A percentile compares a stretch with the other conserved stretches of the same genome.
Evolutionary conservation across 2,329 filamentous ascomycete species (phyloP).

Genomic region (Colletotrichum brevisporum): DNA sequence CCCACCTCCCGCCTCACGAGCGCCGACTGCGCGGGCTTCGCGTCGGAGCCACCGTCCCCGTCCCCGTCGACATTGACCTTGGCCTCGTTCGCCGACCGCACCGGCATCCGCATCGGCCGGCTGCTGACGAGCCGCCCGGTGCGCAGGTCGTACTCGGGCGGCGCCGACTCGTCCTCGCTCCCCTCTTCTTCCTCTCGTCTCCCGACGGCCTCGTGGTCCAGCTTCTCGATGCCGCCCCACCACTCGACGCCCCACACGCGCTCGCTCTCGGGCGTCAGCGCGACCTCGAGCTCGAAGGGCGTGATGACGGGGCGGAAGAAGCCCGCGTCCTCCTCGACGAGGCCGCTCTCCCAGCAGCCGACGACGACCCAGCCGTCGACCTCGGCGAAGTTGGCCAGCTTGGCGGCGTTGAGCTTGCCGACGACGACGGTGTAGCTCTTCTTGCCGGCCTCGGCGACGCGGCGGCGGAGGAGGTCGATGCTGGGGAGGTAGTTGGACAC

Average conservation of each 20-base stretch:
- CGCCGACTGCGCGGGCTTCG: slow-evolving; percentile 50
- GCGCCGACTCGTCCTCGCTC: slow-evolving; percentile 78
- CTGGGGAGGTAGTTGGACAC: slow-evolving; percentile 91
- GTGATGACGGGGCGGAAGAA: slow-evolving; percentile 94
- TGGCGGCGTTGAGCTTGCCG: slow-evolving; percentile 94
- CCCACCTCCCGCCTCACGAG: slow-evolving; percentile 74
- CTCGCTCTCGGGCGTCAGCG: slow-evolving; percentile 80
- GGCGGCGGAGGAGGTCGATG: slow-evolving; percentile 78
- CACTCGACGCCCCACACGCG: slow-evolving; percentile 90
- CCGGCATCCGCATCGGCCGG: slow-evolving; percentile 76
- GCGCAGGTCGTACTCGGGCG: slow-evolving; percentile 92
- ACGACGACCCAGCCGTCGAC: slow-evolving; percentile 97
- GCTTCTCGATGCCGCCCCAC: slow-evolving; percentile 86
- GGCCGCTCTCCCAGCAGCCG: slow-evolving; percentile 96
- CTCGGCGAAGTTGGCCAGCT: slow-evolving; percentile 96
- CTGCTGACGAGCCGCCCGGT: slow-evolving; percentile 88
- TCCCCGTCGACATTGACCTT: slow-evolving; percentile 36
- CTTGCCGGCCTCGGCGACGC: slow-evolving; percentile 86
- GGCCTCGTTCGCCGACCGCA: slow-evolving; percentile 38
- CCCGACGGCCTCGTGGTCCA: slow-evolving; percentile 61
- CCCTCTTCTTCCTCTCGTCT: slow-evolving; percentile 34
- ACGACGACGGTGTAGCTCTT: slow-evolving; percentile 98
- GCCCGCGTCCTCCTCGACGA: slow-evolving; percentile 85
- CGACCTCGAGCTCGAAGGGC: slow-evolving; percentile 91
- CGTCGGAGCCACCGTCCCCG: slow-evolving; percentile 45